These are phyloP conservation scores for Millerozyma miso DNA, from an alignment of 805 yeast species.

Conservation along the genomic window DNA sequence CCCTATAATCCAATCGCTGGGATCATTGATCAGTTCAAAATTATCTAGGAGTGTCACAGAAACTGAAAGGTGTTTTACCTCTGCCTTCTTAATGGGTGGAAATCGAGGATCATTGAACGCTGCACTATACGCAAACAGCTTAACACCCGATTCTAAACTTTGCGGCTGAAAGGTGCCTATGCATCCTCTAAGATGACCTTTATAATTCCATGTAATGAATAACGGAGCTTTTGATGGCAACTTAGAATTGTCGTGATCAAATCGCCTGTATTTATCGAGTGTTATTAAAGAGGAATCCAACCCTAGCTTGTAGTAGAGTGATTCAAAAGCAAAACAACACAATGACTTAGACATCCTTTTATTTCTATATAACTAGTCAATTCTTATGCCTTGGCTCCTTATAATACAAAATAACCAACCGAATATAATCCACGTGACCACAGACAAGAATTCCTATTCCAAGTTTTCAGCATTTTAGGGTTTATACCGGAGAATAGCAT, in stretches of 20 bases:
- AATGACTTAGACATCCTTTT: slow-evolving; percentile 31
- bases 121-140: slow-evolving; percentile 52
- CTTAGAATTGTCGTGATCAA: slow-evolving; percentile 6
- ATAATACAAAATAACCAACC: no score
- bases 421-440: no score
- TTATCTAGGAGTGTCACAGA: slow-evolving; percentile 64
- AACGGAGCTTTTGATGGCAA: slow-evolving; percentile 47
- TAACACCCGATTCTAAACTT: slow-evolving; percentile 54
- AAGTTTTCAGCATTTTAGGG: no score
- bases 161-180: slow-evolving; percentile 78
- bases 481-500: no score
- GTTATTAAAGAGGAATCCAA: slow-evolving; percentile 9
- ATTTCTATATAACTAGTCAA: no score
- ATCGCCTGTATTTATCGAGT: slow-evolving; percentile 8
- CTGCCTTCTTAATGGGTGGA: slow-evolving; percentile 52
- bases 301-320: slow-evolving; percentile 19
- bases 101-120: slow-evolving; percentile 82
- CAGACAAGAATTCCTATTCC: no score
- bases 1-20: slow-evolving; percentile 78
- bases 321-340: slow-evolving; percentile 36
- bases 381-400: no score
- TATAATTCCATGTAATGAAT: slow-evolving; percentile 83
- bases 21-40: slow-evolving; percentile 48
- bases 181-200: slow-evolving; percentile 70
- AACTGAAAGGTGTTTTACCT: slow-evolving; percentile 49